Conservation (phyloP, 2,329 filamentous ascomycete genomes). For the Colletotrichum sojae region DNA sequence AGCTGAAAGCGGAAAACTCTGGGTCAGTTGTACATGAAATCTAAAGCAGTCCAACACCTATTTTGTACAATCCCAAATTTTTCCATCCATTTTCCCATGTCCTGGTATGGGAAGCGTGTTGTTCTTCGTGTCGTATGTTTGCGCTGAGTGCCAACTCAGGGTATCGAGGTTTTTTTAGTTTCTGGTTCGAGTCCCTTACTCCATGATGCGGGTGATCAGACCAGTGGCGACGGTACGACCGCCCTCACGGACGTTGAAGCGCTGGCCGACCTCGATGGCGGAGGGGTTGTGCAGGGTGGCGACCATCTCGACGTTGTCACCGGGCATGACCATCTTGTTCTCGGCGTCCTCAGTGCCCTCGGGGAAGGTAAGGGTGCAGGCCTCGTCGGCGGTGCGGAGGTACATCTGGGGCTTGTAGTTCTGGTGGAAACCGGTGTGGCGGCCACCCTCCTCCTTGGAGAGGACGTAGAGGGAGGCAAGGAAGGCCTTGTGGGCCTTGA, state of each 20-base stretch:
- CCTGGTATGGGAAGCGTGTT: conserved; percentile 11
- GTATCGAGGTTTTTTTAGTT: conserved; percentile 15
- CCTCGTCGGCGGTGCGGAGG: conserved; percentile 91
- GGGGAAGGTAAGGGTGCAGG: conserved; percentile 85
- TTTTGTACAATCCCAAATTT: conserved; percentile 40
- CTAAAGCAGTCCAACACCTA: conserved; percentile 41
- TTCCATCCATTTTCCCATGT: conserved; percentile 26
- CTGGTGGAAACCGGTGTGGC: conserved; percentile 93
- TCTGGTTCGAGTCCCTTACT: conserved; percentile 57
- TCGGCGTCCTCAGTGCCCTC: conserved; percentile 81
- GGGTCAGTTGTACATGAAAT: conserved; percentile 45
- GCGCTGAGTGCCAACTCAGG: conserved; percentile 36
- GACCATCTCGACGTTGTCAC: conserved; percentile 99
- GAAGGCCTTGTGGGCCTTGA: conserved; percentile 93
- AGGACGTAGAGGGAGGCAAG: conserved; percentile 96
- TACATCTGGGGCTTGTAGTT: conserved; percentile 99
- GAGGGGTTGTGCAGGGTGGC: conserved; percentile 87
- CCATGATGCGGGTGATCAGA: conserved; percentile 81
- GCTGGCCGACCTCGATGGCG: conserved; percentile 91
- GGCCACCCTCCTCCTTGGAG: conserved; percentile 97
- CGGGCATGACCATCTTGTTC: conserved; percentile 93
- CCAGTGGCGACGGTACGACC: conserved; percentile 90
- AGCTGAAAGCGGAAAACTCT: conserved; percentile 39
- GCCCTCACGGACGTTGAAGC: conserved; percentile 98
- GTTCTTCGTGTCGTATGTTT: background rate